phyloP scores from a whole-genome alignment of 139 green algal genomes.

The Ettlia oleoabundans region DNA sequence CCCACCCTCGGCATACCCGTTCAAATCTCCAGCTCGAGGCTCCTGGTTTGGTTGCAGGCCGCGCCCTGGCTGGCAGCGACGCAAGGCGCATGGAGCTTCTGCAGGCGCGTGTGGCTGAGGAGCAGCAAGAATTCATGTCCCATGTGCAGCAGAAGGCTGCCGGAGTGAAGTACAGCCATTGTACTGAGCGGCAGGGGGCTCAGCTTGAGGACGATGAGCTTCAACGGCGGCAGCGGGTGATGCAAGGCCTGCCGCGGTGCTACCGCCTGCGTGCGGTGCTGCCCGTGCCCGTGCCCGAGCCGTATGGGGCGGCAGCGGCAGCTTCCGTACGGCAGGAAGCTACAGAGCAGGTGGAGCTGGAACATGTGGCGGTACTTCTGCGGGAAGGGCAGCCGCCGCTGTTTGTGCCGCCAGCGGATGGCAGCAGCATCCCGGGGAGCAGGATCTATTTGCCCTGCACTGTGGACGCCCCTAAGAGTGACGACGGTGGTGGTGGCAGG shows the following conservation, averaged over 20 bases:
- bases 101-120: background rate
- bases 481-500: background rate
- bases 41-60: conserved; percentile 6
- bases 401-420: background rate
- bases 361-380: background rate
- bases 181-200: conserved; percentile 29
- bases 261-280: conserved; percentile 4
- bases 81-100: conserved; percentile 13
- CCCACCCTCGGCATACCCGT: too few relatives aligned
- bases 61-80: conserved; percentile 16
- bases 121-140: conserved; percentile 16
- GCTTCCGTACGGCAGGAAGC: background rate
- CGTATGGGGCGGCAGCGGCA: background rate
- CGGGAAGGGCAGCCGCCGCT: background rate
- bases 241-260: background rate
- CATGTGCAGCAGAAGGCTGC: background rate
- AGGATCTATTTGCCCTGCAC: conserved; percentile 25
- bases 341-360: background rate
- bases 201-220: conserved; percentile 38
- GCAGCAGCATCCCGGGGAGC: background rate
- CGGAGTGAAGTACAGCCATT: conserved; percentile 14
- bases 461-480: background rate
- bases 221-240: background rate
- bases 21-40: too few relatives aligned
- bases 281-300: background rate